Conservation (phyloP, 2,329 filamentous ascomycete genomes). For the Cyphellophora attinorum region DNA sequence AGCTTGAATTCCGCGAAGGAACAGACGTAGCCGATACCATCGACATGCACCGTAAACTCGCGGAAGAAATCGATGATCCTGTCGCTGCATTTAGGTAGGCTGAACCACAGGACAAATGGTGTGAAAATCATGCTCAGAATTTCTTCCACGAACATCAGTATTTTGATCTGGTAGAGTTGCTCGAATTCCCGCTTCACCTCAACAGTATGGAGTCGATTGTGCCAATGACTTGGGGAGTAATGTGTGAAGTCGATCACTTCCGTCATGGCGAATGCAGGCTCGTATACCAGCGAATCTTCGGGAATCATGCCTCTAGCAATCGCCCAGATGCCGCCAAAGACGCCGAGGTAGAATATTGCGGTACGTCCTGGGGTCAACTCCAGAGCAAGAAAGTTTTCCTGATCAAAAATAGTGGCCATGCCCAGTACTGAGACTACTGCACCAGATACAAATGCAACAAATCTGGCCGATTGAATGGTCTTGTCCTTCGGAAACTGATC, state of each 20-base stretch:
- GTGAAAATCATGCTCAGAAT: conserved; percentile 86
- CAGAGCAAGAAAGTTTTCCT: conserved; percentile 82
- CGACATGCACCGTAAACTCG: conserved; percentile 94
- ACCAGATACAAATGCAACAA: conserved; percentile 78
- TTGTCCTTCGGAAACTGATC: conserved; percentile 96
- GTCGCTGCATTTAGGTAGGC: conserved; percentile 78
- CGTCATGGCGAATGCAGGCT: conserved; percentile 78
- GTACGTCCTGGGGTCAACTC: conserved; percentile 84
- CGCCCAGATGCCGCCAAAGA: conserved; percentile 76
- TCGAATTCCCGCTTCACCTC: conserved; percentile 89
- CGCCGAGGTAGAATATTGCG: conserved; percentile 78
- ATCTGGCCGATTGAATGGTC: conserved; percentile 72
- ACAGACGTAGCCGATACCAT: conserved; percentile 90
- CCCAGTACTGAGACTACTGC: conserved; percentile 79
- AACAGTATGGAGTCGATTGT: conserved; percentile 79
- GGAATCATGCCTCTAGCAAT: conserved; percentile 74
- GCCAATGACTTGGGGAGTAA: conserved; percentile 84
- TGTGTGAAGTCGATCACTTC: conserved; percentile 90
- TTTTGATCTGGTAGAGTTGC: conserved; percentile 80
- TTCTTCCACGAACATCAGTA: conserved; percentile 86
- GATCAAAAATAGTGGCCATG: conserved; percentile 75
- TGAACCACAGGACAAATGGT: conserved; percentile 78
- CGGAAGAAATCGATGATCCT: conserved; percentile 96
- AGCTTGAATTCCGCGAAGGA: conserved; percentile 98
- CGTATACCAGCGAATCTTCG: conserved; percentile 80